Evolutionary conservation across 106 monocot genomes (phyloP).

Genomic region (Acorus gramineus): DNA sequence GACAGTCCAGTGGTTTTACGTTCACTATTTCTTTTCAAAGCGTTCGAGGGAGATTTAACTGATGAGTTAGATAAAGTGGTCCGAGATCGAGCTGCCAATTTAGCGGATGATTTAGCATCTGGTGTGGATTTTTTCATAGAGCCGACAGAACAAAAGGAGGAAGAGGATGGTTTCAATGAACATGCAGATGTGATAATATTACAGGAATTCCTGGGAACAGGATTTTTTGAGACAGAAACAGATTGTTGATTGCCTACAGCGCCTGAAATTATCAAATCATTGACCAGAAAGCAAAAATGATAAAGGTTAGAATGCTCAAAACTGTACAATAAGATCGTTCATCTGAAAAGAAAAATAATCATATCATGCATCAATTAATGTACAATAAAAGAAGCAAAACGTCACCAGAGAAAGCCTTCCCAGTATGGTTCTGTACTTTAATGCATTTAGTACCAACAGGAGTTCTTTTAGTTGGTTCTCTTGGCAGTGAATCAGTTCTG

Average conservation of each 20-base stretch:
- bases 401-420: no score
- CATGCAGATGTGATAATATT: constrained; percentile 1
- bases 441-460: no score
- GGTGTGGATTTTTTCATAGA: not conserved
- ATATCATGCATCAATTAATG: no score
- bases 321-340: no score
- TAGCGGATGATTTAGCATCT: not conserved
- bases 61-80: not conserved
- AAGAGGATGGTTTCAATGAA: constrained; percentile 1
- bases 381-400: no score
- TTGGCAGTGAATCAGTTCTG: no score
- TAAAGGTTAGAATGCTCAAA: no score
- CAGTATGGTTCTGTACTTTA: no score
- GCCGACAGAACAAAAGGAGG: not conserved
- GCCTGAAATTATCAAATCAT: constrained; percentile 8
- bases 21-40: constrained; percentile 7
- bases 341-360: no score
- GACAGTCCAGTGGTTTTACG: constrained; percentile 5
- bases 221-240: constrained; percentile 6
- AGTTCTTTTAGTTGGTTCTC: no score
- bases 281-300: no score
- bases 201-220: not conserved
- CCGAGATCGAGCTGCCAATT: not conserved
- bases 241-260: constrained; percentile 12
- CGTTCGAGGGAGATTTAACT: constrained; percentile 8